These are phyloP conservation scores for Suillus weaverae DNA, from an alignment of 768 basidiomycete species.

Conservation along the genomic window DNA sequence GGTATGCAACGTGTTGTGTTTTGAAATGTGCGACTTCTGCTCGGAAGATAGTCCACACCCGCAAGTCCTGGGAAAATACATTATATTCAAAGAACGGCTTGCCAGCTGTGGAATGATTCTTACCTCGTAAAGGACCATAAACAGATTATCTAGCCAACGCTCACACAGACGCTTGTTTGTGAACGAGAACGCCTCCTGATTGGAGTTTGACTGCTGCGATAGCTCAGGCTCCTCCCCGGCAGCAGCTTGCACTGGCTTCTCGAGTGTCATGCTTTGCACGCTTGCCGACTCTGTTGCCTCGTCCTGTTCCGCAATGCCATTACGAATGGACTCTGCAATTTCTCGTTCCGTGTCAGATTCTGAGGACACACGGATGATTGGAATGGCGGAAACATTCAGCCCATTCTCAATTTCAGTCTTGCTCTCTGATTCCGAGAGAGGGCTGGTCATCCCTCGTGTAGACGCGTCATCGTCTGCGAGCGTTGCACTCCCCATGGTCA, in stretches of 20 bases:
- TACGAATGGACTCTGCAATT: constrained; percentile 21
- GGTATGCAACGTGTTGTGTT: constrained; percentile 95
- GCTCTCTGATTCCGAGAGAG: constrained; percentile 34
- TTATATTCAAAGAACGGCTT: not conserved
- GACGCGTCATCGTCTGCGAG: constrained; percentile 67
- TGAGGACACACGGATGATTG: constrained; percentile 77
- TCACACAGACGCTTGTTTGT: constrained; percentile 97
- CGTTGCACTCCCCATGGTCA: constrained; percentile 32
- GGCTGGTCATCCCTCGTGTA: constrained; percentile 55
- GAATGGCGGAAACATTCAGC: constrained; percentile 35
- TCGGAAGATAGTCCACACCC: constrained; percentile 98
- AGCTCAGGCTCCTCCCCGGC: constrained; percentile 31
- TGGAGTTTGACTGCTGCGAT: constrained; percentile 23
- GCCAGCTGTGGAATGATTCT: constrained; percentile 15
- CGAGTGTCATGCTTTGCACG: constrained; percentile 32
- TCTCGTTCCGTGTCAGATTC: constrained; percentile 60
- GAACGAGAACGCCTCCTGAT: constrained; percentile 79
- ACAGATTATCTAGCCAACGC: constrained; percentile 95
- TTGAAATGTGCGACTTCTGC: constrained; percentile 99
- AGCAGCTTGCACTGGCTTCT: constrained; percentile 46
- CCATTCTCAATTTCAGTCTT: constrained; percentile 10
- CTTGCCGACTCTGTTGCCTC: constrained; percentile 37
- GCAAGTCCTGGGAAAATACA: constrained; percentile 66
- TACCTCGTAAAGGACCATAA: constrained; percentile 98
- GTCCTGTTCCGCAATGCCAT: constrained; percentile 32